Conservation (phyloP, 1,284 basidiomycete species). For the Coniophora puteana region DNA sequence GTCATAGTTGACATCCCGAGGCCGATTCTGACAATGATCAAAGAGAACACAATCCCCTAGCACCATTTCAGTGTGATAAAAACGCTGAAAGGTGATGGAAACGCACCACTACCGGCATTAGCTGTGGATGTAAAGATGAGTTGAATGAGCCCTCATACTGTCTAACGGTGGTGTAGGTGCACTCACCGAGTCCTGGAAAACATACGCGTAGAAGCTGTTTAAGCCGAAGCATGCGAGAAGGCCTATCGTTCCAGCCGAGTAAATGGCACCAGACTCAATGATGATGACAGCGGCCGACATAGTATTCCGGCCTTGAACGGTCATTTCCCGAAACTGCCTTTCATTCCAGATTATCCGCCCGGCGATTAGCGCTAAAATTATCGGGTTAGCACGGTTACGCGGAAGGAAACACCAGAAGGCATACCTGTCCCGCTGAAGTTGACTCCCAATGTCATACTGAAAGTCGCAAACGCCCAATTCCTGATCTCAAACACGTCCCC, state of each 20-base stretch:
- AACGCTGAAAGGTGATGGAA: neutral
- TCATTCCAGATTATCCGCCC: conserved; percentile 33
- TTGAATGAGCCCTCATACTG: conserved; percentile 1
- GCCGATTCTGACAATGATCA: conserved; percentile 33
- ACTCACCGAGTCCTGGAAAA: conserved; percentile 35
- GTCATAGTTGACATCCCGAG: conserved; percentile 21
- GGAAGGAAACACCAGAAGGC: conserved; percentile 4
- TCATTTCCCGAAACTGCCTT: conserved; percentile 16
- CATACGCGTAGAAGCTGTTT: conserved; percentile 34
- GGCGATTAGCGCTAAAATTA: conserved; percentile 28
- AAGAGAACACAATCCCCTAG: conserved; percentile 30
- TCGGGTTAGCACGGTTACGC: neutral
- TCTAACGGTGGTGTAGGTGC: neutral
- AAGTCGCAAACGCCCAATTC: conserved; percentile 33
- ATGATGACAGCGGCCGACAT: conserved; percentile 31
- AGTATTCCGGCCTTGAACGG: conserved; percentile 18
- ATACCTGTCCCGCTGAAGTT: conserved; percentile 34
- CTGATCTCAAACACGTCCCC: conserved; percentile 14
- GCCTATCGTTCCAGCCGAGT: conserved; percentile 30
- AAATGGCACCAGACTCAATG: conserved; percentile 40
- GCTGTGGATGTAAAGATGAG: conserved; percentile 3
- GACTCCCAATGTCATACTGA: conserved; percentile 31
- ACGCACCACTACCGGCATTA: neutral
- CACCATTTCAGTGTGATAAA: conserved; percentile 1
- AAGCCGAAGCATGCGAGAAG: conserved; percentile 32